Evolutionary conservation across 1,284 basidiomycete genomes (phyloP).

Genomic region (Bjerkandera adusta): DNA sequence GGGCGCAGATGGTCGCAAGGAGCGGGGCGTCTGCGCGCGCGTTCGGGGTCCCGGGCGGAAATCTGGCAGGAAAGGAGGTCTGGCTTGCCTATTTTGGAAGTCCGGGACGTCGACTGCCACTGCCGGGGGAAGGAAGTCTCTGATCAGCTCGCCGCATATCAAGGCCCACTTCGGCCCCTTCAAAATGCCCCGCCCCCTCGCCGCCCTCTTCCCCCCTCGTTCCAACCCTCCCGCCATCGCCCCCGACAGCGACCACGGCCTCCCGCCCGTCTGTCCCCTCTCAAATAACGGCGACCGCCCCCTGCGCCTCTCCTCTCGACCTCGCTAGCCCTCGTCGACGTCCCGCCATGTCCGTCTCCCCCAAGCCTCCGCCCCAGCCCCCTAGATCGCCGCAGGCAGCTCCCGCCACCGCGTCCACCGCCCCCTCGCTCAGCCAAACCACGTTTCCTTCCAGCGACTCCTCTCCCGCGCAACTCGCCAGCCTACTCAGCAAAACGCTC

Average conservation of each 20-base stretch:
- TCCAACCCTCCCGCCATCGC: conserved; percentile 15
- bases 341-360: conserved; percentile 15
- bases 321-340: background rate
- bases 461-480: conserved; percentile 52
- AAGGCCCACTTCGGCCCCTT: conserved; percentile 17
- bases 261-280: conserved; percentile 5
- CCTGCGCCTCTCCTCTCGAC: background rate
- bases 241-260: conserved; percentile 9
- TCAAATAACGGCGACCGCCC: conserved; percentile 1
- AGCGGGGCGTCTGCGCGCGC: conserved; percentile 18
- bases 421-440: conserved; percentile 10
- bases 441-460: conserved; percentile 19
- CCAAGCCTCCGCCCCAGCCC: conserved; percentile 10
- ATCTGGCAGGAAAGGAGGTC: conserved; percentile 17
- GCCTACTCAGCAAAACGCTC: conserved; percentile 50
- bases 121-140: too few species aligned
- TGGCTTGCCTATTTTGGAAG: conserved; percentile 19
- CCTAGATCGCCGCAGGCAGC: conserved; percentile 12
- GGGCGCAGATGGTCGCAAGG: conserved; percentile 16
- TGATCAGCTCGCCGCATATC: too few species aligned
- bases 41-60: conserved; percentile 13
- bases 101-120: conserved; percentile 4
- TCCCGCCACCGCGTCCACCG: conserved; percentile 2
- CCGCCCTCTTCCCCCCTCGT: conserved; percentile 18
- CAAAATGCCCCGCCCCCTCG: conserved; percentile 23